A percentile compares a stretch with the other conserved stretches of the same genome.
Conservation (phyloP, 2,329 filamentous ascomycete genomes). For the Paecilomyces formosus region DNA sequence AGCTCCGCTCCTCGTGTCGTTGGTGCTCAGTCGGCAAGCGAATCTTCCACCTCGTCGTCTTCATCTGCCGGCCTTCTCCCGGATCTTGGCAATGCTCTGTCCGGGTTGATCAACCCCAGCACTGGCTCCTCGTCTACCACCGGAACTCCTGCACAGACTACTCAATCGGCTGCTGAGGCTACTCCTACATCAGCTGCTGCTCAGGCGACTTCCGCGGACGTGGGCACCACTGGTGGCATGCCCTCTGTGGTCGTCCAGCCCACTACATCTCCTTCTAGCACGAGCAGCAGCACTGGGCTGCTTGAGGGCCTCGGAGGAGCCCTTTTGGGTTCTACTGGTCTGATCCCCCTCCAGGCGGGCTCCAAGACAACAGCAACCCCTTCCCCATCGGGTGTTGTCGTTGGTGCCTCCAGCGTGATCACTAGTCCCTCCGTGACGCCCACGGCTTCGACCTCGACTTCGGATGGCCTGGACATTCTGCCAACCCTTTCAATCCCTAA, state of each 20-base stretch:
- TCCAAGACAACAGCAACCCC: conserved; percentile 2
- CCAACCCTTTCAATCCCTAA: background rate
- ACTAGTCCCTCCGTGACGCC: background rate
- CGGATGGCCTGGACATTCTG: background rate
- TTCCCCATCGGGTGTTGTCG: background rate
- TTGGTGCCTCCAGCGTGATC: conserved; percentile 1
- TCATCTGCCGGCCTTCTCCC: background rate
- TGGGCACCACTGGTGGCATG: background rate
- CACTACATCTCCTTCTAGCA: background rate
- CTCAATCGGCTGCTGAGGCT: background rate
- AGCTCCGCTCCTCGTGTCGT: too few relatives aligned
- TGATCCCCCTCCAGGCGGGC: background rate
- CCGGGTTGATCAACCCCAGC: background rate
- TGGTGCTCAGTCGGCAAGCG: background rate
- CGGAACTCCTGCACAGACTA: background rate
- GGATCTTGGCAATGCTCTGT: background rate
- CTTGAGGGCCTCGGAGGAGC: background rate
- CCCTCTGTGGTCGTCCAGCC: background rate
- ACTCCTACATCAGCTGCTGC: background rate
- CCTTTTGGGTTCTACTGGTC: background rate
- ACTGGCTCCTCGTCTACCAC: background rate
- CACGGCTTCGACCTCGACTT: background rate
- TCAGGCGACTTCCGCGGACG: background rate
- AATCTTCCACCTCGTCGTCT: conserved; percentile 1
- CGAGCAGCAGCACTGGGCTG: background rate